phyloP scores from a whole-genome alignment of 2,329 filamentous ascomycete species.

The Ophiostoma novo-ulmi region DNA sequence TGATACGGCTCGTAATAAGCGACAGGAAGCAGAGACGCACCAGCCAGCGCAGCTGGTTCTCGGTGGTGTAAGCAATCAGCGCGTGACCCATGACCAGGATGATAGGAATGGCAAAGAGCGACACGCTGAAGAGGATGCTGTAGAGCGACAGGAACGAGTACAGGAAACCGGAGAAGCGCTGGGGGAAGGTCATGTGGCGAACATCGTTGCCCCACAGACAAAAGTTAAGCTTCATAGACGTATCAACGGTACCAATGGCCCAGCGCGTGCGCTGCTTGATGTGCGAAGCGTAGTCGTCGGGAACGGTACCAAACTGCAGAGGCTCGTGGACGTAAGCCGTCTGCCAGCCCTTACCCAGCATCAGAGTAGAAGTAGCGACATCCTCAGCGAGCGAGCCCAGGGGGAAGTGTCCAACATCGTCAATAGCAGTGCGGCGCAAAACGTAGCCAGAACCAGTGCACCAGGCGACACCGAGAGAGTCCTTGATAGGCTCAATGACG shows the following conservation, averaged over 20 bases:
- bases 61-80: conserved; percentile 51
- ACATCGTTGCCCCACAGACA: conserved; percentile 52
- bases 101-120: conserved; percentile 55
- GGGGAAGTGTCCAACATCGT: conserved; percentile 58
- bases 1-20: conserved; percentile 48
- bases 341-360: conserved; percentile 58
- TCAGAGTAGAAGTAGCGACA: conserved; percentile 52
- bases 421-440: conserved; percentile 53
- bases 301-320: conserved; percentile 56
- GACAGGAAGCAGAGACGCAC: conserved; percentile 52
- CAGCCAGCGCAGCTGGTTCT: conserved; percentile 53
- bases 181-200: conserved; percentile 49
- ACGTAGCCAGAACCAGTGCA: conserved; percentile 61
- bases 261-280: conserved; percentile 54
- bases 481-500: conserved; percentile 47
- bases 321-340: conserved; percentile 56
- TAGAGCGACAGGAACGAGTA: conserved; percentile 44
- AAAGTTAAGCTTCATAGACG: conserved; percentile 55
- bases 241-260: conserved; percentile 54
- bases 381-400: conserved; percentile 57
- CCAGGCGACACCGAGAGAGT: conserved; percentile 53
- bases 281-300: conserved; percentile 52
- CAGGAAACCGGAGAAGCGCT: conserved; percentile 55
- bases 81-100: conserved; percentile 52
- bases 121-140: conserved; percentile 46